Percentiles rank a stretch among this genome's conserved stretches.
Evolutionary conservation across 2,329 filamentous ascomycete species (phyloP).

Genomic region (Bimuria novae-zelandiae): DNA sequence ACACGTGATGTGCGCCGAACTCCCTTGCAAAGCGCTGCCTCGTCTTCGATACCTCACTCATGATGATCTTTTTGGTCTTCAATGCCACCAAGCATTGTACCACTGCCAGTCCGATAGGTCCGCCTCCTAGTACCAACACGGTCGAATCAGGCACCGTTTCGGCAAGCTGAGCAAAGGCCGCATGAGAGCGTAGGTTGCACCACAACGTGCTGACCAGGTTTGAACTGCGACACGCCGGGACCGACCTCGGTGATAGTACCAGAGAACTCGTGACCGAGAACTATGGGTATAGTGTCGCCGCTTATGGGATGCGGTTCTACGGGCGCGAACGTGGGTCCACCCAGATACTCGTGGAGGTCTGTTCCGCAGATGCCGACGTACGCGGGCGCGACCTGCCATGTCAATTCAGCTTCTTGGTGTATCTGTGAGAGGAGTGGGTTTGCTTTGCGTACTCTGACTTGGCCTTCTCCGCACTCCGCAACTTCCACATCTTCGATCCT

Average conservation of each 20-base stretch:
- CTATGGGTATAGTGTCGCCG: constrained; percentile 61
- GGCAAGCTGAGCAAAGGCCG: constrained; percentile 60
- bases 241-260: constrained; percentile 66
- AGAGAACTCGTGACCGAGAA: constrained; percentile 68
- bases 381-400: constrained; percentile 46
- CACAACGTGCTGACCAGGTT: constrained; percentile 60
- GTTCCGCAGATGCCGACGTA: constrained; percentile 60
- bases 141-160: constrained; percentile 52
- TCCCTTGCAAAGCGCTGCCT: constrained; percentile 57
- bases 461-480: constrained; percentile 54
- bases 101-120: constrained; percentile 66
- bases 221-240: constrained; percentile 51
- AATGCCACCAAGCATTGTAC: constrained; percentile 62
- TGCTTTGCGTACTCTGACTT: constrained; percentile 51
- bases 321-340: constrained; percentile 56
- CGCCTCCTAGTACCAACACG: constrained; percentile 63
- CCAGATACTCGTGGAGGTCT: constrained; percentile 60
- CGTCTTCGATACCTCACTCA: constrained; percentile 59
- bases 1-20: constrained; percentile 60
- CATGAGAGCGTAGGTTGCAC: constrained; percentile 66
- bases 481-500: constrained; percentile 58
- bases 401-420: background rate
- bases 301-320: constrained; percentile 62
- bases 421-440: background rate
- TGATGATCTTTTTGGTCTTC: constrained; percentile 60